Conservation (phyloP, 129 eudicot species). For the Scalesia atractyloides region DNA sequence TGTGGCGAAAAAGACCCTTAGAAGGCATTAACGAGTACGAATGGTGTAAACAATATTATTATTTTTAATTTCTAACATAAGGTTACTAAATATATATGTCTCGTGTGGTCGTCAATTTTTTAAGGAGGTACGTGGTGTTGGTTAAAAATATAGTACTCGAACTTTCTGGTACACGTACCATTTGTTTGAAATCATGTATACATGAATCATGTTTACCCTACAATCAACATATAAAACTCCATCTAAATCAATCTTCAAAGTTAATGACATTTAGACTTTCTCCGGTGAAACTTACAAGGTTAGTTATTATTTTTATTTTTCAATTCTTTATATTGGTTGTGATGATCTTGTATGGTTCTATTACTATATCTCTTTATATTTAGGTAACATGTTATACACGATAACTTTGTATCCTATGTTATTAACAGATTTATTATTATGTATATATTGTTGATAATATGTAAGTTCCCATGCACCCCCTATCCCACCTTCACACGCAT, state of each 20-base stretch:
- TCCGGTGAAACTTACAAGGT: neutral
- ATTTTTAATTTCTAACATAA: no score
- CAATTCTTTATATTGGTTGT: neutral
- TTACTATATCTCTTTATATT: no score
- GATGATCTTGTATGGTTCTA: no score
- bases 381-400: no score
- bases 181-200: neutral
- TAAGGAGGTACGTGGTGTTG: neutral
- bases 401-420: no score
- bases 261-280: neutral
- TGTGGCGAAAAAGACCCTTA: no score
- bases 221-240: conserved; percentile 3
- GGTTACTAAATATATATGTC: neutral
- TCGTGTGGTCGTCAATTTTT: neutral
- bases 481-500: no score
- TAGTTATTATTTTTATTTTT: neutral
- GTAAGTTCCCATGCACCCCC: no score
- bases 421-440: no score
- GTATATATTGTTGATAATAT: no score
- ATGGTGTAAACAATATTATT: no score
- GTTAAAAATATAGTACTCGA: neutral
- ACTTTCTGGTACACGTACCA: neutral
- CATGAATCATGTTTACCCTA: neutral
- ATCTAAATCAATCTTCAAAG: neutral
- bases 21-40: no score